Base-by-base conservation (phyloP, 768 basidiomycete species). In the Phaffia australis region DNA sequence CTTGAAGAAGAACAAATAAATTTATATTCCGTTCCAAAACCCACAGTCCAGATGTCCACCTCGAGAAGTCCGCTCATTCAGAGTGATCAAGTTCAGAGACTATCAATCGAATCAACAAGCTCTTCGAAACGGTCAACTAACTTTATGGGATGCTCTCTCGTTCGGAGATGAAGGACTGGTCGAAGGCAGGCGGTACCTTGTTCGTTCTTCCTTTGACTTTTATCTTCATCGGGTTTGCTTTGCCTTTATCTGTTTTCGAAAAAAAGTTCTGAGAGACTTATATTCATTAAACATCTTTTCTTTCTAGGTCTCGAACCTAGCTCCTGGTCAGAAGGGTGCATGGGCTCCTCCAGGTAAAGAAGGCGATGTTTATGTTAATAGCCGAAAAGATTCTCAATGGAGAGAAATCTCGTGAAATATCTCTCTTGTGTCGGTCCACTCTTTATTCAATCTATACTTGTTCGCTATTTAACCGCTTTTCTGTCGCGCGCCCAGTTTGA, bases 91-190 rank as follows among this genome's bases (percentile, higher is more conserved):
- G 18, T 80, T 86, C 19, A 78, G 82, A 70, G 92, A 88, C 72
- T 81, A 83, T 21, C 79, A 79, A 47, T 85, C 83, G 30, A 70
- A 81, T 68, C 78, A 81, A 60, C 79, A 81, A 0, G 18, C 47
- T 7, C 21, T 81, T 67, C 81, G 88, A 59, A 79, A 77, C 1
- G 91, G 85, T 0, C 87, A 88, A 73, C 70, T 97, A 63, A 92
- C 87, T 0, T 81, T 93, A 3, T 92, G 89, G 89, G 88, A 93
- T 71, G 85, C 83, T 2, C 76, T 82, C 3, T 78, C 77, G 16
- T 67, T 87, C 25, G 76, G 62, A 72, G 80, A 59, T 79, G 66
- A 62, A 0, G 69, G 78, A 5, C 83, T 93, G 69, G 76, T 79
- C 54, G 80, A 80, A 35, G 87, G 88, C 0, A 83, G 86, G 73